Evolutionary conservation across 495 filamentous ascomycete species (phyloP), one percentile per base, ranked within the genome.

Genomic region (Staphylotrichum longicolle): DNA sequence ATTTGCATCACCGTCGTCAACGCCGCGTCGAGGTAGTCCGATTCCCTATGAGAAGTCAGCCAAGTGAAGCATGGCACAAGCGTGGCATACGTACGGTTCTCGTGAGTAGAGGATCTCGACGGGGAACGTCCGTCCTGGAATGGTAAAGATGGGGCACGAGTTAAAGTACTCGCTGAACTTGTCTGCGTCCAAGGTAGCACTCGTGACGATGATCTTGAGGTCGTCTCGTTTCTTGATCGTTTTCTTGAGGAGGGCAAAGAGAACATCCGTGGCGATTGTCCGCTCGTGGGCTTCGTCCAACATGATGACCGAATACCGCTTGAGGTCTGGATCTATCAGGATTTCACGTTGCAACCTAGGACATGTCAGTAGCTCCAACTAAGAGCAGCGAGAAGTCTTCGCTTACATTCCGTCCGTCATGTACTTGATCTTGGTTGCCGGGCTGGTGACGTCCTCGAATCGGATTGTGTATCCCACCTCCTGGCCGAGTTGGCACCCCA

Each of bases 381-480:
- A 14, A 20, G n/a, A 40, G 32, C 10, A 7, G 12, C 20, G 35
- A 4, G 10, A 37, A 8, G 32, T 14, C 9, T 9, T 3, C 9
- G 53, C 60, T 41, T 41, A 66, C 89, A 98, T 99, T 74, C 94
- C 94, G 64, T 99, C 94, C 11, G 94, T 99, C 93, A 98, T 97
- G 75, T 98, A 99, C 76, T 98, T 98, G 78, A 99, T 97, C 71
- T 86, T 88, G 11, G 94, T 98, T 12, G 90, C 86, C 2, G 91
- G 87, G 63, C 86, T 89, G 0, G 94, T 96, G 68, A 86, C 89
- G 68, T 99, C 95, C 69, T 99, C 94, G 71, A 99, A 99, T 70
- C 94, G 88, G 70, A 99, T 96, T 0, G 91, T 96, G 68, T 98
- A 99, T 47, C 94, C 94, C 62, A 99, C 93, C 72, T 97, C 93